These are phyloP conservation scores for Collybiopsis confluens DNA, from an alignment of 768 basidiomycete species.

Conservation along the genomic window DNA sequence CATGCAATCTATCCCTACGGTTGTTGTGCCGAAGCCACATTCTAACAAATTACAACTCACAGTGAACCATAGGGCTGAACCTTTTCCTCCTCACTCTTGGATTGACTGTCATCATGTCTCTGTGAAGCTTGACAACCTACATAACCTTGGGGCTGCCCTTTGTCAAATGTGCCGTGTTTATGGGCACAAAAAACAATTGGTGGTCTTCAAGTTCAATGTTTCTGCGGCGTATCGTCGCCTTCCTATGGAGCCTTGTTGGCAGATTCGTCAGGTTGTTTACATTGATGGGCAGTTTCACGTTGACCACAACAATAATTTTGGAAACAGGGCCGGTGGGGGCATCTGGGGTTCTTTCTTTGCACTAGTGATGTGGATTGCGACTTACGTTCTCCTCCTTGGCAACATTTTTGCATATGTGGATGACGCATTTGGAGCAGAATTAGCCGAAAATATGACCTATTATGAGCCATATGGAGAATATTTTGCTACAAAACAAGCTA, in stretches of 20 bases:
- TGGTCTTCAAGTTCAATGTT: conserved; percentile 35
- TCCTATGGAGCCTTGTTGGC: conserved; percentile 28
- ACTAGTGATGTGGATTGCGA: conserved; percentile 26
- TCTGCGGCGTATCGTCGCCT: conserved; percentile 26
- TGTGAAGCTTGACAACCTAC: too few relatives aligned
- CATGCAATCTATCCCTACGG: not conserved
- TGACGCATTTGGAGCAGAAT: conserved; percentile 20
- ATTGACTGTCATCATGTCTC: too few relatives aligned
- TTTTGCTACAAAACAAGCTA: conserved; percentile 19
- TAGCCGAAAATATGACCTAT: conserved; percentile 10
- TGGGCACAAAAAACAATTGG: conserved; percentile 1
- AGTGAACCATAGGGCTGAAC: too few relatives aligned
- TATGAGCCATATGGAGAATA: conserved; percentile 20
- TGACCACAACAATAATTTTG: conserved; percentile 14
- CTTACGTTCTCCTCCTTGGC: conserved; percentile 7
- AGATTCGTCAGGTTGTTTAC: conserved; percentile 19
- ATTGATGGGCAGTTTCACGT: too few relatives aligned
- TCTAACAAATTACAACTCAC: not conserved
- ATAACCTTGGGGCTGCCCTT: too few relatives aligned
- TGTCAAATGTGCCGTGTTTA: not conserved
- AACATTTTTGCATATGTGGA: conserved; percentile 23
- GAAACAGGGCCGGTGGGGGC: not conserved
- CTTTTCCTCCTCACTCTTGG: too few relatives aligned
- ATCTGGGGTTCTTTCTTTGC: conserved; percentile 17
- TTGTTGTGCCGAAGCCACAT: not conserved